These are phyloP conservation scores for Fusarium sp. DNA, from an alignment of 2,329 filamentous ascomycete species.

Conservation along the genomic window DNA sequence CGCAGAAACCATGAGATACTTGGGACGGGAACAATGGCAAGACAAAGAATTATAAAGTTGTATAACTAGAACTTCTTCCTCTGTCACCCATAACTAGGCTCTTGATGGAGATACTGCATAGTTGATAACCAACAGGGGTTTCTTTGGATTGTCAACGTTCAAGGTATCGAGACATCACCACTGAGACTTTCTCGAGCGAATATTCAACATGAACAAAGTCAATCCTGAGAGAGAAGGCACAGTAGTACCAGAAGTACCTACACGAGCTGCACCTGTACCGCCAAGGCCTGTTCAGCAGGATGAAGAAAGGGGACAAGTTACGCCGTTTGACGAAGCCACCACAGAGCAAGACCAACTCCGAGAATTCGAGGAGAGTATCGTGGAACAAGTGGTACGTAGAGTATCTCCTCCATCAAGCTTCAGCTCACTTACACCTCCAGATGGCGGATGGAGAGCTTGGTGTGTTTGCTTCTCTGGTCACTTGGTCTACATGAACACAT, in stretches of 20 bases:
- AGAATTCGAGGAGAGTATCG: conserved; percentile 23
- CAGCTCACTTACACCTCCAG: conserved; percentile 53
- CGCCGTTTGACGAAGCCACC: background rate
- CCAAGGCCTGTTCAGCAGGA: background rate
- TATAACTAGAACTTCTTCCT: background rate
- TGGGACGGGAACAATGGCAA: background rate
- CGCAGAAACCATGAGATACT: background rate
- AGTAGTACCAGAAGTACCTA: background rate
- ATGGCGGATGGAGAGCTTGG: conserved; percentile 60
- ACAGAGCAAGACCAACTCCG: background rate
- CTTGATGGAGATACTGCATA: background rate
- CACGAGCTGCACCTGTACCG: background rate
- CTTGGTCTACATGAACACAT: conserved; percentile 60
- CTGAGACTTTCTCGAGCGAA: background rate
- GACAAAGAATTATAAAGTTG: background rate
- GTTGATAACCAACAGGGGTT: background rate
- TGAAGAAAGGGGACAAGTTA: background rate
- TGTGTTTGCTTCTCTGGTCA: conserved; percentile 44
- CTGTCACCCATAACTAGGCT: background rate
- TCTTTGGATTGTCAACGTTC: background rate
- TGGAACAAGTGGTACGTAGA: conserved; percentile 10
- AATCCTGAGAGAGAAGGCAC: no score
- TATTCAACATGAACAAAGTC: background rate
- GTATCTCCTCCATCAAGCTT: background rate
- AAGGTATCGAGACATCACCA: background rate